Evolutionary conservation across 176 grass and related monocot genomes (phyloP).

Genomic region (Triticum timopheevii): DNA sequence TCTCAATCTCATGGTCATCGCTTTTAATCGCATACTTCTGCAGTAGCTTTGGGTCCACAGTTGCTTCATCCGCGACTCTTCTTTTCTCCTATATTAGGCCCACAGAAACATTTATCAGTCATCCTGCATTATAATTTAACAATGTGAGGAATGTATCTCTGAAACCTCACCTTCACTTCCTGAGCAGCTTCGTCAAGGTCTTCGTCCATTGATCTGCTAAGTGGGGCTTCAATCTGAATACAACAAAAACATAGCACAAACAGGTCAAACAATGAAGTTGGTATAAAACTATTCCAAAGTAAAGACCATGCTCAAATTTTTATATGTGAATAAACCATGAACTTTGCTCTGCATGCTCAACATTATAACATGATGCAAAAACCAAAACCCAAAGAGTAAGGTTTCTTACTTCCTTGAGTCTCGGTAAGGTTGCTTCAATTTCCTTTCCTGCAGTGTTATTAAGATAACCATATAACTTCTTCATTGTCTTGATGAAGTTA

Average conservation of each 20-base stretch:
- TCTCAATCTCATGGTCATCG: constrained; percentile 54
- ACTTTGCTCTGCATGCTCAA: background rate
- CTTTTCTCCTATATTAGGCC: constrained; percentile 59
- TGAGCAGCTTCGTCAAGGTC: constrained; percentile 83
- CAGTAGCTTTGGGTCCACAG: constrained; percentile 49
- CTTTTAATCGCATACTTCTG: constrained; percentile 68
- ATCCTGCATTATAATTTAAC: background rate
- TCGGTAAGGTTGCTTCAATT: constrained; percentile 75
- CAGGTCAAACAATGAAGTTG: background rate
- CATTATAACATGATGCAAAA: background rate
- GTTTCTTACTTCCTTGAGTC: constrained; percentile 73
- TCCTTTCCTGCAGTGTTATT: constrained; percentile 63
- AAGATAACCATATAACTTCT: constrained; percentile 70
- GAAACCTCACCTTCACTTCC: constrained; percentile 75
- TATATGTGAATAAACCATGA: background rate
- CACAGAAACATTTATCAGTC: background rate
- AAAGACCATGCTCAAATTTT: background rate
- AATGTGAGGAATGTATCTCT: background rate
- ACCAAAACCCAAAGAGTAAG: background rate
- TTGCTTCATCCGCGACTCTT: constrained; percentile 48
- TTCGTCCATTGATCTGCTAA: constrained; percentile 81
- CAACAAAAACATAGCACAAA: background rate
- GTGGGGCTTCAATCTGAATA: constrained; percentile 66
- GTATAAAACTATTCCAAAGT: background rate
- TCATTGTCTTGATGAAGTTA: constrained; percentile 90